These are phyloP conservation scores for Leishmania arabica DNA, from an alignment of 208 protist species.

Conservation along the genomic window DNA sequence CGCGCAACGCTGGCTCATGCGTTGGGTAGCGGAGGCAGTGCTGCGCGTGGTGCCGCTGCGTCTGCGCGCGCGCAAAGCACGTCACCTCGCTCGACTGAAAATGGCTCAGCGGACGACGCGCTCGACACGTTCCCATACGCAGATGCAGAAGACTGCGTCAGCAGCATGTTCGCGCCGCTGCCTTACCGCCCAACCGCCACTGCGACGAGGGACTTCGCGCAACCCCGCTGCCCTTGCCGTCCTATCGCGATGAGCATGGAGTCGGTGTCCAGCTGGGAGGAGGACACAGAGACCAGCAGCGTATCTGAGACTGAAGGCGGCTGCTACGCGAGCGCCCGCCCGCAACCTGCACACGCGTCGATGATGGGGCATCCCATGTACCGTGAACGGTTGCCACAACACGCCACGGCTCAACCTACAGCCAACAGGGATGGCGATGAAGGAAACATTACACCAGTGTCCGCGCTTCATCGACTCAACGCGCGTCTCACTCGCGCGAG, in stretches of 20 bases:
- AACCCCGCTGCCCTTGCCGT: constrained; percentile 3
- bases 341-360: background rate
- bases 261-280: constrained; percentile 34
- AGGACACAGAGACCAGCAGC: background rate
- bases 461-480: constrained; percentile 7
- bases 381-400: background rate
- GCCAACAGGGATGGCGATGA: background rate
- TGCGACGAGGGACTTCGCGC: constrained; percentile 1
- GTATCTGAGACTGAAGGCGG: background rate
- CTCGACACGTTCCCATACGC: background rate
- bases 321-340: background rate
- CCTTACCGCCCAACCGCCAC: background rate
- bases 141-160: background rate
- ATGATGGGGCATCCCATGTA: background rate
- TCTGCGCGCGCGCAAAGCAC: background rate
- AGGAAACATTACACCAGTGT: background rate
- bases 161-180: background rate
- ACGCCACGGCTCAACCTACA: background rate
- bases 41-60: background rate
- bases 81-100: background rate
- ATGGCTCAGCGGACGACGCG: background rate
- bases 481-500: constrained; percentile 12
- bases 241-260: constrained; percentile 20
- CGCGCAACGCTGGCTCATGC: background rate
- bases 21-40: background rate